Evolutionary conservation across 1,139 yeast genomes (phyloP), one percentile per base, ranked within the genome.

Genomic region (Magnusiomyces paraingens): DNA sequence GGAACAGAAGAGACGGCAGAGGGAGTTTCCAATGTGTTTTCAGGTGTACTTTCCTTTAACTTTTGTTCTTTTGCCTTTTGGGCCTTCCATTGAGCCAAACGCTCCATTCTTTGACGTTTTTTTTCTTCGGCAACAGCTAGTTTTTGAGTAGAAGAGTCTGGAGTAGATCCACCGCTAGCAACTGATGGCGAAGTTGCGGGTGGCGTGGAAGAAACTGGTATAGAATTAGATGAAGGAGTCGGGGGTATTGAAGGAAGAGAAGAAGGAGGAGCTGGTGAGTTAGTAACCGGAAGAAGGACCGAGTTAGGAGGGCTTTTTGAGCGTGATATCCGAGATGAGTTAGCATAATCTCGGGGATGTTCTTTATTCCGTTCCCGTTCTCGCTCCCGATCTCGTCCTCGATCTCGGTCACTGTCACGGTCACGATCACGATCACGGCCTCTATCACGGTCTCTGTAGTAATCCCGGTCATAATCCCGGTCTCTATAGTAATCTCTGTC

Each of bases 41-140:
- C 52, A 10, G 57, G 35, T 17, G 12, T 44, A 49, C 42, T 49
- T 42, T 22, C 52, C 47, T 49, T 43, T 49, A 38, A 42, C 22
- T 42, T 49, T 52, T 66, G 66, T 47, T 61, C 62, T 44, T 64
- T 62, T 14, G 66, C 66, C 58, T 67, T 70, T 59, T 66, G 66
- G 52, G 59, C 61, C 60, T 70, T 72, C 76, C 76, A 73, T 53
- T 64, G 65, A 11, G 70, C 72, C 39, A 71, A 58, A 45, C 66
- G 64, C 44, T 70, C 72, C 57, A 64, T 66, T 50, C 75, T 64
- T 53, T 65, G 68, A 49, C 66, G 64, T 53, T 59, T 60, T 59
- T 66, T 61, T 57, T 67, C 64, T 57, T 66, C 61, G 51, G 57
- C 59, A 11, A 57, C 59, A 59, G 57, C 44, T 5, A 55, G 41